Evolutionary conservation across 441 rosid species (phyloP), one percentile per base, ranked within the genome.

Genomic region (Populus hybrid): DNA sequence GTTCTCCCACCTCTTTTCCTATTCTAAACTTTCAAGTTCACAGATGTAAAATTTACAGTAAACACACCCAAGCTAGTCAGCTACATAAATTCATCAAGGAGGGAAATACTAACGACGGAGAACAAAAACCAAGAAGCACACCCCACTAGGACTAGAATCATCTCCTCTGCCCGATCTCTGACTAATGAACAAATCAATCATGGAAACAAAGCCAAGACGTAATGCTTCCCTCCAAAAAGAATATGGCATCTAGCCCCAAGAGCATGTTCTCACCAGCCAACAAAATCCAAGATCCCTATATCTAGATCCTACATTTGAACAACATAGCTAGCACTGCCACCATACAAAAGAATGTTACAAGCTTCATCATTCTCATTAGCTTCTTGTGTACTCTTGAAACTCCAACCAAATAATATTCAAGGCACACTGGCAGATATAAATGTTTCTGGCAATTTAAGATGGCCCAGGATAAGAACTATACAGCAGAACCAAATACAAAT

Each of bases 201-300:
- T 76, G 93, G 90, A 83, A 93, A 85, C 84, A 76, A 84, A 71
- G 82, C 85, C 79, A 67, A 78, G 73, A 75, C 67, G 79, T 83
- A 77, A 82, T 77, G 84, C 87, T 80, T 77, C 79, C 87, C 91
- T 81, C 93, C 91, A 61, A 59, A 88, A 95, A 93, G 94, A 93
- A 91, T 90, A 84, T 78, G 28, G 66, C 85, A 69, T 81, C 87
- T 83, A 84, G 70, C 80, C 79, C 84, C 70, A 46, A 65, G 70
- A 82, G 74, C 77, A 67, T 36, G 70, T 71, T 75, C 73, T 80
- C 75, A 72, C 76, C 77, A 11, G 78, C 83, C 82, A 82, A 84
- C 85, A 82, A 79, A 76, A 74, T 75, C 81, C 82, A 79, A 82
- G 85, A 78, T 73, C 78, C 75, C 89, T 83, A 84, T 72, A 63